Percentiles rank a stretch among this genome's conserved stretches.
These are phyloP conservation scores for Coemansia sp. DNA, from an alignment of 192 early-diverging fungal genomes.

Conservation along the genomic window DNA sequence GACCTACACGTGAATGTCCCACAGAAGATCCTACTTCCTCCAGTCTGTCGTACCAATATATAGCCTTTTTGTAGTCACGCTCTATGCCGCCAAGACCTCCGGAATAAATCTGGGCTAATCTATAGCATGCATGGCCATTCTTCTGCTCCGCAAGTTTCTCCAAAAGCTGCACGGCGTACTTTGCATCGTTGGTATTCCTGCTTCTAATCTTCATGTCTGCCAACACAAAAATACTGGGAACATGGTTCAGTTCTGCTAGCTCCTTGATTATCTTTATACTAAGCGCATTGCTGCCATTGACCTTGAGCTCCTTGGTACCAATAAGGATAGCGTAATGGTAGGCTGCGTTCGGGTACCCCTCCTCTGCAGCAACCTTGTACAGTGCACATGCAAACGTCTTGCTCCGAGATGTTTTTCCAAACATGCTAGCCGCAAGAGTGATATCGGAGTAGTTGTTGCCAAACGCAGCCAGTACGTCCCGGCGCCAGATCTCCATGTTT, in stretches of 20 bases:
- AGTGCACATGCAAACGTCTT: slow-evolving; percentile 30
- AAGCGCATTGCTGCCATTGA: slow-evolving; percentile 2
- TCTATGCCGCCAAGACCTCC: neutral
- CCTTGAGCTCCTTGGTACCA: slow-evolving; percentile 6
- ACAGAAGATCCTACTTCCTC: slow-evolving; percentile 10
- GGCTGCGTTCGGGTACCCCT: slow-evolving; percentile 30
- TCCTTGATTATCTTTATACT: slow-evolving; percentile 27
- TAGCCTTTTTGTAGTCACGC: slow-evolving; percentile 13
- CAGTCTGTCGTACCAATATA: slow-evolving; percentile 26
- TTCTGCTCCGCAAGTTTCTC: slow-evolving; percentile 16
- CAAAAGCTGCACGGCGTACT: slow-evolving; percentile 17
- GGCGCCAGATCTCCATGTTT: slow-evolving; percentile 33
- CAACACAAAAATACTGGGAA: slow-evolving; percentile 17
- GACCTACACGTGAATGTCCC: slow-evolving; percentile 33
- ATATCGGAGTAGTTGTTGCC: slow-evolving; percentile 17
- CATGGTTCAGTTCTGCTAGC: slow-evolving; percentile 17
- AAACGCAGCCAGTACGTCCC: slow-evolving; percentile 21
- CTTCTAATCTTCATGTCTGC: slow-evolving; percentile 17
- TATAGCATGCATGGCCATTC: slow-evolving; percentile 16
- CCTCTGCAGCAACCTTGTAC: slow-evolving; percentile 46
- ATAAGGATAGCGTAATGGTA: slow-evolving; percentile 30
- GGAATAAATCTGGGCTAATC: slow-evolving; percentile 29
- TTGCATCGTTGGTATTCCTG: slow-evolving; percentile 2
- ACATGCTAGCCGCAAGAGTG: slow-evolving; percentile 17
- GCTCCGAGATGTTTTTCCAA: slow-evolving; percentile 14